A percentile compares a stretch with the other conserved stretches of the same genome.
phyloP scores from a whole-genome alignment of 2,329 filamentous ascomycete species.

The Aspergillus felis region DNA sequence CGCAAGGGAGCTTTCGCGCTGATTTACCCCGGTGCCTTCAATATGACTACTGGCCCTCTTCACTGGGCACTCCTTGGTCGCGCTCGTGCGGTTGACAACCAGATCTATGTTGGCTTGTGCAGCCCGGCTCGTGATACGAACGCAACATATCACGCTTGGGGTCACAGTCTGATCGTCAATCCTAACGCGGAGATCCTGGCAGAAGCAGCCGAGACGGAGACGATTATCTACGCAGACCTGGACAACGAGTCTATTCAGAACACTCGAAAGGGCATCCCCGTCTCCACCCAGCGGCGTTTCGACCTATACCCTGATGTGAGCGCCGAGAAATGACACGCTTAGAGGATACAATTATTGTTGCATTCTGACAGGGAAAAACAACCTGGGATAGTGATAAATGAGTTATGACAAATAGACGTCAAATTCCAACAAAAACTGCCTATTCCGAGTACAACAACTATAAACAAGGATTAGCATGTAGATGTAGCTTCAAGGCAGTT shows the following conservation, averaged over 20 bases:
- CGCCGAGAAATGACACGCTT: constrained; percentile 36
- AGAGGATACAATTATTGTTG: constrained; percentile 24
- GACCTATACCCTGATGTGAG: constrained; percentile 94
- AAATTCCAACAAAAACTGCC: not conserved
- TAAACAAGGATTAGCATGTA: not conserved
- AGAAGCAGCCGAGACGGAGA: constrained; percentile 74
- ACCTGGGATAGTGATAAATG: constrained; percentile 19
- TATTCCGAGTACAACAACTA: not conserved
- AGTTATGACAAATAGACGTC: constrained; percentile 9
- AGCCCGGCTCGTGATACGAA: constrained; percentile 77
- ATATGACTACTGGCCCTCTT: constrained; percentile 83
- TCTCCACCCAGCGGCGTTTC: constrained; percentile 80
- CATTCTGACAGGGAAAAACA: not conserved
- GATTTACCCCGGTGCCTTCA: constrained; percentile 95
- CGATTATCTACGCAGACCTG: constrained; percentile 70
- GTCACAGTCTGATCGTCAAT: constrained; percentile 83
- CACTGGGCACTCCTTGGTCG: constrained; percentile 85
- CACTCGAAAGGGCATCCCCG: constrained; percentile 76
- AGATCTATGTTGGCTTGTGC: constrained; percentile 89
- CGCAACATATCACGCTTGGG: constrained; percentile 83
- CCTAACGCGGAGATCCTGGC: constrained; percentile 79
- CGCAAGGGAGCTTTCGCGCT: constrained; percentile 82
- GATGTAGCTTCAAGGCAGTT: not conserved
- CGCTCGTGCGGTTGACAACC: constrained; percentile 86
- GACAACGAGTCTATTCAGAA: constrained; percentile 65